phyloP scores from a whole-genome alignment of 2,329 filamentous ascomycete genomes.

The Cercospora nicotianae region DNA sequence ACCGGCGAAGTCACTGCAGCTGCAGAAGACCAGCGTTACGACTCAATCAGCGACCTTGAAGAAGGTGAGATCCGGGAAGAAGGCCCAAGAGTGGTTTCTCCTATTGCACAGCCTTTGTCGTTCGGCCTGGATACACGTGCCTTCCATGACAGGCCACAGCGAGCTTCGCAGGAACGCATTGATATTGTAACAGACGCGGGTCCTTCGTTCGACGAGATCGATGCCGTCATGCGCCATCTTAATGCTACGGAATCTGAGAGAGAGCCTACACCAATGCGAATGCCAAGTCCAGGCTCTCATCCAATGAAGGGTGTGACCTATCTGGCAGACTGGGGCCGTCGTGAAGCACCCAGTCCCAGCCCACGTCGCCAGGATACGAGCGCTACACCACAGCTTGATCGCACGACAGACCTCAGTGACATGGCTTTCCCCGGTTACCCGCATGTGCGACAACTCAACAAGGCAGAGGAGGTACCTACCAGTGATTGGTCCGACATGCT shows the following conservation, averaged over 20 bases:
- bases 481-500: conserved; percentile 94
- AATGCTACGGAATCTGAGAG: conserved; percentile 68
- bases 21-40: conserved; percentile 21
- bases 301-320: conserved; percentile 36
- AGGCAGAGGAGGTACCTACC: conserved; percentile 62
- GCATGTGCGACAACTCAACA: conserved; percentile 61
- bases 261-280: conserved; percentile 39
- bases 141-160: conserved; percentile 9
- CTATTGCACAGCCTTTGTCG: conserved; percentile 16
- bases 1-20: conserved; percentile 1
- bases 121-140: conserved; percentile 13
- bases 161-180: conserved; percentile 22
- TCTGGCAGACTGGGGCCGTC: conserved; percentile 48
- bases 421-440: conserved; percentile 40
- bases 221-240: conserved; percentile 86
- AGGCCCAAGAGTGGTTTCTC: conserved; percentile 18
- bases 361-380: conserved; percentile 43
- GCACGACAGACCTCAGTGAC: conserved; percentile 41
- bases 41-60: conserved; percentile 37
- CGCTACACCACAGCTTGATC: conserved; percentile 18
- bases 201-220: conserved; percentile 76
- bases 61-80: conserved; percentile 37
- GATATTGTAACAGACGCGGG: conserved; percentile 33
- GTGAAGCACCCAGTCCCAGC: conserved; percentile 72
- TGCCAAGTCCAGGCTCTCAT: conserved; percentile 32